Evolutionary conservation across 179 eudicot genomes (phyloP), one percentile per base, ranked within the genome.

Genomic region (Beta lomatogona): DNA sequence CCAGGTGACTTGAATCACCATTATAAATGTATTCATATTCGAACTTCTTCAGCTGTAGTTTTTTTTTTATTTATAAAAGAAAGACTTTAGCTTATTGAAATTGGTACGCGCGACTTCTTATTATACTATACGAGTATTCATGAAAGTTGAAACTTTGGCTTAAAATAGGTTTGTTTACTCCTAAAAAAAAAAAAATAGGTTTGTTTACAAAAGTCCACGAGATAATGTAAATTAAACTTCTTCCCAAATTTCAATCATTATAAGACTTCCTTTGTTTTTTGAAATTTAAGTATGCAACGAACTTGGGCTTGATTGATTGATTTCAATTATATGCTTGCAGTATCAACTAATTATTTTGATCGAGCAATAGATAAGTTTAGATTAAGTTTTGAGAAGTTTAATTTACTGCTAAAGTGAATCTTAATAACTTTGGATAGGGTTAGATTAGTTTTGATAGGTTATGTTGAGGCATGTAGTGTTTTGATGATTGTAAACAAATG

Each of bases 1-100:
- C 80, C 76, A 83, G 83, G 77, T 80, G 75, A 77, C 19, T 48
- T 73, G 78, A 77, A 83, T 75, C 82, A 54, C 6, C 57, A 48
- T 36, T 55, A 13, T 6, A 28, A 3, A 18, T 19, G 14, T 10
- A 36, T 28, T 67, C 9, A 19, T n/a, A 48, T 72, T 46, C 21
- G 10, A 44, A 16, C 0, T 45, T 71, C 58, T 64, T 5, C 15
- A 80, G 28, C 18, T 59, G 60, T 66, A 36, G 41, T 36, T 1
- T 36, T 36, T 36, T 2, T 36, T 36, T 1, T 8, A 19, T 1
- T 54, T 5, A 3, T 15, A 73, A 28, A 31, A 54, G 3, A 12
- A 13, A 72, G 52, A 72, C 21, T 59, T 22, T 72, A 11, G 75
- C 22, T 46, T 71, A 72, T 31, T 69, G 1, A 3, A 64, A 69